Evolutionary conservation across 129 eudicot genomes (phyloP).

Genomic region (Helianthus tuberosus): DNA sequence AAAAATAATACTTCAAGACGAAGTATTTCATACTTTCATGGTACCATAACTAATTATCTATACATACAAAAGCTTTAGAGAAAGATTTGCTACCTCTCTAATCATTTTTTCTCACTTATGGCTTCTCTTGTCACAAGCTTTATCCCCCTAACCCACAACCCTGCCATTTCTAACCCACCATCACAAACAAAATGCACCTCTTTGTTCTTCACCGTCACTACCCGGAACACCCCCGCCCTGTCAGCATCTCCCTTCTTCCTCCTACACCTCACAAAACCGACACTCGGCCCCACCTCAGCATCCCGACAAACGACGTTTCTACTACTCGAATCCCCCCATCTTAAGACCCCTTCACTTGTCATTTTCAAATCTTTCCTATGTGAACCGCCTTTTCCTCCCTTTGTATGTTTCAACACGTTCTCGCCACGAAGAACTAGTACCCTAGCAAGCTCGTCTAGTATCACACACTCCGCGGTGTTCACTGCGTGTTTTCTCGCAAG

Average conservation of each 20-base stretch:
- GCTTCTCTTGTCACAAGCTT: constrained; percentile 71
- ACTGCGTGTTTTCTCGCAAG: constrained; percentile 56
- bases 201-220: constrained; percentile 74
- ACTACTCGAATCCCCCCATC: constrained; percentile 82
- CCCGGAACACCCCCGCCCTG: constrained; percentile 64
- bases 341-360: constrained; percentile 58
- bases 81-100: constrained; percentile 18
- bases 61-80: constrained; percentile 28
- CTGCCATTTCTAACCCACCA: constrained; percentile 80
- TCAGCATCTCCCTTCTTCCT: constrained; percentile 61
- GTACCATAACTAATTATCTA: constrained; percentile 22
- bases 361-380: constrained; percentile 65
- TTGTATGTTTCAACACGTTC: constrained; percentile 63
- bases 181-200: constrained; percentile 95
- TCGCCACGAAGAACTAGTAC: constrained; percentile 59
- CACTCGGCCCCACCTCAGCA: constrained; percentile 75
- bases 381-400: constrained; percentile 70
- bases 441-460: constrained; percentile 77
- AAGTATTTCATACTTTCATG: constrained; percentile 49
- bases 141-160: constrained; percentile 93
- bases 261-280: constrained; percentile 52
- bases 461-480: constrained; percentile 49
- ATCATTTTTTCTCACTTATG: constrained; percentile 2
- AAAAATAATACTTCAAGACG: constrained; percentile 65
- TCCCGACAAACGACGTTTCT: constrained; percentile 75